Conservation (phyloP, 1,139 yeast species). For the Yamadazyma spencermartinsiae region DNA sequence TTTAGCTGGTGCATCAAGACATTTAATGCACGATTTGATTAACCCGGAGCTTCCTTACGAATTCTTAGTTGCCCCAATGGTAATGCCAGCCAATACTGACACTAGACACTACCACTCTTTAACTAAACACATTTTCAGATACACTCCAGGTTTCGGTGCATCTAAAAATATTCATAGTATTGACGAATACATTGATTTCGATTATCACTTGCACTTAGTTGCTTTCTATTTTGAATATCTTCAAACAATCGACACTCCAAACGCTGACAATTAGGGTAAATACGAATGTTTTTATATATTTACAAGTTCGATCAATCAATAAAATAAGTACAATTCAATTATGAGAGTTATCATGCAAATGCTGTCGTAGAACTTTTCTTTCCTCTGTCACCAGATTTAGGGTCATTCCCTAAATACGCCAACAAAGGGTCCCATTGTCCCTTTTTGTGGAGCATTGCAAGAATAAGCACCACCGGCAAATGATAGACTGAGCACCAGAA, state of each 20-base stretch:
- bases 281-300: constrained; percentile 4
- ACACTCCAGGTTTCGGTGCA: constrained; percentile 39
- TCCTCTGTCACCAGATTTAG: neutral
- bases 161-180: constrained; percentile 37
- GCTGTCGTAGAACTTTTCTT: neutral
- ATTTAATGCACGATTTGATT: constrained; percentile 43
- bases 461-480: constrained; percentile 80
- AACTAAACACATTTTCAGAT: constrained; percentile 72
- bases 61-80: constrained; percentile 59
- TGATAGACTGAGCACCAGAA: constrained; percentile 97
- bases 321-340: neutral
- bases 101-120: constrained; percentile 77
- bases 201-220: constrained; percentile 40
- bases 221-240: constrained; percentile 42
- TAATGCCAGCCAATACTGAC: constrained; percentile 84
- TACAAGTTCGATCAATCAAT: neutral
- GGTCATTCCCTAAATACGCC: constrained; percentile 24
- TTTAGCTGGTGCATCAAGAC: constrained; percentile 45
- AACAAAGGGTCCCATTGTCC: constrained; percentile 89
- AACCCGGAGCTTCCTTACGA: constrained; percentile 36
- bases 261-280: neutral
- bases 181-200: constrained; percentile 38
- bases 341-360: neutral
- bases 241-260: constrained; percentile 23
- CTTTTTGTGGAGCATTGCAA: constrained; percentile 92